Evolutionary conservation across 2,329 filamentous ascomycete genomes (phyloP).

Genomic region (Clonostachys byssicola): DNA sequence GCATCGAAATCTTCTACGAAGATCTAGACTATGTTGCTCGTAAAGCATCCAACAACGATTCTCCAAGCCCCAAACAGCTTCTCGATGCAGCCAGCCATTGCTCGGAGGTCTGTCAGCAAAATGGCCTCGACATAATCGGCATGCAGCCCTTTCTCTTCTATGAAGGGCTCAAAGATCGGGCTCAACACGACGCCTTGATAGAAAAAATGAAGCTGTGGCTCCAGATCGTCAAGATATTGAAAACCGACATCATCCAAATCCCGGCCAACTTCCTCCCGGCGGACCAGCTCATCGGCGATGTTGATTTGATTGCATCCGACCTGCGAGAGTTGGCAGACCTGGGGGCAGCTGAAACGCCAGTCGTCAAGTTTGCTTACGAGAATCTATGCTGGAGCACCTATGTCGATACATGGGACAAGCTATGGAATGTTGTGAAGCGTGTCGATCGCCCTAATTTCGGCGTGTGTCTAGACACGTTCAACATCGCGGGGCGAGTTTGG

Average conservation of each 20-base stretch:
- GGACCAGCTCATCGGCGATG: constrained; percentile 35
- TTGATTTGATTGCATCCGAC: constrained; percentile 56
- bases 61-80: constrained; percentile 19
- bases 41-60: not conserved
- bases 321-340: constrained; percentile 63
- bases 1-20: constrained; percentile 75
- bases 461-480: constrained; percentile 74
- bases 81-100: constrained; percentile 30
- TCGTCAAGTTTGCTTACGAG: constrained; percentile 70
- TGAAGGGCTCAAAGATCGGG: constrained; percentile 66
- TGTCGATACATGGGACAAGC: constrained; percentile 66
- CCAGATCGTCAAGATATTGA: constrained; percentile 54
- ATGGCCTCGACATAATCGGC: constrained; percentile 56
- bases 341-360: constrained; percentile 49
- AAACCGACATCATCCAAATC: constrained; percentile 70
- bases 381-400: constrained; percentile 69
- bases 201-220: constrained; percentile 69
- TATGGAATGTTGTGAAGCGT: constrained; percentile 62
- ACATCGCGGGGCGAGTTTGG: constrained; percentile 68
- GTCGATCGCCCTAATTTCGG: constrained; percentile 72
- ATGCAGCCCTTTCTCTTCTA: constrained; percentile 77
- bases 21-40: constrained; percentile 61
- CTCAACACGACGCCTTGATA: constrained; percentile 50
- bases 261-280: constrained; percentile 60
- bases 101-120: constrained; percentile 48